These are phyloP conservation scores for Xylaria sp. DNA, from an alignment of 2,329 filamentous ascomycete genomes.

Conservation along the genomic window DNA sequence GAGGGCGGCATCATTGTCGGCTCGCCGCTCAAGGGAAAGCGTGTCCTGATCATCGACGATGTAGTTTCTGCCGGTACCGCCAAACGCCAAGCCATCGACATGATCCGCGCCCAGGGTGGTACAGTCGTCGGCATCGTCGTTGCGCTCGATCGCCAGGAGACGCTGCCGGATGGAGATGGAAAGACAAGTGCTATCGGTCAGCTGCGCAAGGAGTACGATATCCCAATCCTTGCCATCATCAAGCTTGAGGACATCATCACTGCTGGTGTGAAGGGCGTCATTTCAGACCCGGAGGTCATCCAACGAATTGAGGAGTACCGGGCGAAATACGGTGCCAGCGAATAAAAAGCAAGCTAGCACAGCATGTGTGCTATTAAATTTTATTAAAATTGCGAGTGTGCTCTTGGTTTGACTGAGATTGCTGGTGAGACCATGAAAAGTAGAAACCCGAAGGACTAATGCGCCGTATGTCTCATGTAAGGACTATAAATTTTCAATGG, in stretches of 20 bases:
- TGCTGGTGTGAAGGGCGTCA: slow-evolving; percentile 70
- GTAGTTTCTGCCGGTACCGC: slow-evolving; percentile 96
- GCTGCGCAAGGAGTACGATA: slow-evolving; percentile 81
- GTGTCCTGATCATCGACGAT: slow-evolving; percentile 91
- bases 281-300: slow-evolving; percentile 67
- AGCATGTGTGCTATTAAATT: not conserved
- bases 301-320: slow-evolving; percentile 79
- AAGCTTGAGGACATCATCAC: slow-evolving; percentile 85
- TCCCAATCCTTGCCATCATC: slow-evolving; percentile 85
- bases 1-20: slow-evolving; percentile 95
- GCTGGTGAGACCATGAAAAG: not conserved
- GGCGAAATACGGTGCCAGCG: slow-evolving; percentile 68
- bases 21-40: slow-evolving; percentile 83
- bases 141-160: slow-evolving; percentile 87
- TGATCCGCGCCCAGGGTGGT: slow-evolving; percentile 87
- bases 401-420: not conserved
- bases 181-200: slow-evolving; percentile 87
- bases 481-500: not conserved
- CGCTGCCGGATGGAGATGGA: slow-evolving; percentile 70
- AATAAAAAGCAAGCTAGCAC: slow-evolving; percentile 50
- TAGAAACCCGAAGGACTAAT: not conserved
- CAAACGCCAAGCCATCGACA: slow-evolving; percentile 89
- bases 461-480: not conserved
- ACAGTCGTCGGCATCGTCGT: slow-evolving; percentile 88
- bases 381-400: not conserved